These are phyloP conservation scores for Eimeria falciformis DNA, from an alignment of 169 alveolate genomes.

Conservation along the genomic window DNA sequence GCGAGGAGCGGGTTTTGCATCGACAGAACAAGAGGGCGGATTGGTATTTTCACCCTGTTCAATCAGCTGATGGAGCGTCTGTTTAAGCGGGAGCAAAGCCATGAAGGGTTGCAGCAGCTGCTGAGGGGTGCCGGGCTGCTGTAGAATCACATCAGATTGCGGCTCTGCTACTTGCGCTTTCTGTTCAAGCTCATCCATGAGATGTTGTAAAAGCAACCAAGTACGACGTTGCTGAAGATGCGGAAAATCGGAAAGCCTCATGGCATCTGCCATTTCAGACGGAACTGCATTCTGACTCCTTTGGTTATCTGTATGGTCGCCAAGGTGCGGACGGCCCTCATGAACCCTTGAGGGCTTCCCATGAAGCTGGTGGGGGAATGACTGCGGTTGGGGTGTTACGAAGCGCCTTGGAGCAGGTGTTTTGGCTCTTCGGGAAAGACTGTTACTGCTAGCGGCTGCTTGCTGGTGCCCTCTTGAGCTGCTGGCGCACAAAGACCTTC, in stretches of 20 bases:
- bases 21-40: background rate
- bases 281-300: too few species aligned
- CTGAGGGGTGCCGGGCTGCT: constrained; percentile 44
- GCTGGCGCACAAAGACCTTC: too few species aligned
- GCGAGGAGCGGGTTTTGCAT: too few species aligned
- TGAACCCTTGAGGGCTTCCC: too few species aligned
- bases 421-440: too few species aligned
- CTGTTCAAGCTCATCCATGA: constrained; percentile 47
- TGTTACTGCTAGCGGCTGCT: too few species aligned
- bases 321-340: too few species aligned
- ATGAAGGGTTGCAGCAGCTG: constrained; percentile 27
- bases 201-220: constrained; percentile 62
- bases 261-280: background rate
- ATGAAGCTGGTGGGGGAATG: too few species aligned
- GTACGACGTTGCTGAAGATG: constrained; percentile 65
- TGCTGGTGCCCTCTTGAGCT: too few species aligned
- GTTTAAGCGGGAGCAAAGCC: constrained; percentile 22
- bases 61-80: background rate
- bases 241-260: background rate
- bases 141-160: constrained; percentile 25
- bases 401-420: too few species aligned
- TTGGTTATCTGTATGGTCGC: too few species aligned
- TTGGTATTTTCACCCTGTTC: background rate
- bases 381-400: too few species aligned
- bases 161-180: background rate